phyloP scores from a whole-genome alignment of 2,329 filamentous ascomycete genomes.

The Nemania sp. region DNA sequence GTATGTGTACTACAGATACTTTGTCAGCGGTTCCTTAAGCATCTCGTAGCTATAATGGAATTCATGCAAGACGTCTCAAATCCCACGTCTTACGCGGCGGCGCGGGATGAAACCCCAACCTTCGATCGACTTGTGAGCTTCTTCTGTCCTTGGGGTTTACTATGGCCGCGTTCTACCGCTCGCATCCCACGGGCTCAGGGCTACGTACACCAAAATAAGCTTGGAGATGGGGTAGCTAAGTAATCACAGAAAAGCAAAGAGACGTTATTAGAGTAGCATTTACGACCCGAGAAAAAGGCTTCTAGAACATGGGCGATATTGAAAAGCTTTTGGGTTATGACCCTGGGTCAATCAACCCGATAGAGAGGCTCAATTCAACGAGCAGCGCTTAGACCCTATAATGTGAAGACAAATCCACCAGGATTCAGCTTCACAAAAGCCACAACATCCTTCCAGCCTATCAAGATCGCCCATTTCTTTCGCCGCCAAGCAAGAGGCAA shows the following conservation, averaged over 20 bases:
- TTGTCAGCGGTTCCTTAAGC: slow-evolving; percentile 1
- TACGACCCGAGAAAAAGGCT: slow-evolving; percentile 14
- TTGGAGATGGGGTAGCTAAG: slow-evolving; percentile 20
- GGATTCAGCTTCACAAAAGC: neutral
- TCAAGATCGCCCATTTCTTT: neutral
- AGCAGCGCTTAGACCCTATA: neutral
- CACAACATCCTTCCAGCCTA: neutral
- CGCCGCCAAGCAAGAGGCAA: neutral
- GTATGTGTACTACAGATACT: too few relatives aligned
- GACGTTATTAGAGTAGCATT: slow-evolving; percentile 18
- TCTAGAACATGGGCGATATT: slow-evolving; percentile 20
- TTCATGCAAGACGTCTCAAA: slow-evolving; percentile 22
- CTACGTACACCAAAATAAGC: neutral
- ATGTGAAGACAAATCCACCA: neutral
- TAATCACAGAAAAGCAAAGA: slow-evolving; percentile 4
- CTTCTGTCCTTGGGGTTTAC: neutral
- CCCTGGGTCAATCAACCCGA: slow-evolving; percentile 18
- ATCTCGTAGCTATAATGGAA: slow-evolving; percentile 5
- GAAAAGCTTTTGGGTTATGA: neutral
- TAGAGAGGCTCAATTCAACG: slow-evolving; percentile 22
- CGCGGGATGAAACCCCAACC: slow-evolving; percentile 19
- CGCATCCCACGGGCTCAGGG: neutral
- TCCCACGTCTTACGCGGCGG: slow-evolving; percentile 9
- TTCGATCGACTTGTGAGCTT: neutral
- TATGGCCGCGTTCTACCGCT: neutral